Base-by-base conservation (phyloP, 371 early-diverging fungal species). In the Catenaria anguillulae region DNA sequence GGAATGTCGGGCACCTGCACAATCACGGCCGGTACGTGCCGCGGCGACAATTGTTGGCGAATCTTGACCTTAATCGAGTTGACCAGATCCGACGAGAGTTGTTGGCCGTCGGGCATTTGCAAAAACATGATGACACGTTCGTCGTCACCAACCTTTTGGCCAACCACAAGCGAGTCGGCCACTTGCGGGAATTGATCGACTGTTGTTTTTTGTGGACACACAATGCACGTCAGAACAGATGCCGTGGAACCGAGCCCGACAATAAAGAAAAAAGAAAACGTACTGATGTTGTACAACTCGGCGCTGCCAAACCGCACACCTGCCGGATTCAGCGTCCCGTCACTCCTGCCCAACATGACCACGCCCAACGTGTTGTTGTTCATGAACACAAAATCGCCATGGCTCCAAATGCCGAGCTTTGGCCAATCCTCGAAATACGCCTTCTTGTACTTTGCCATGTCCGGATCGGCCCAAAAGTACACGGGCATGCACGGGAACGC, bases 401-500 rank as follows among this genome's bases (percentile, higher is more conserved):
- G 96, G 71, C 88, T 88, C 97, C 97, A 97, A 29, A 90, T 81
- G 10, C 40, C 40, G 5, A 10, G 40, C 55, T 77, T 74, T 3
- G 79, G 75, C 68, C 87, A 90, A 54, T 85, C 78, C 42, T 78
- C 79, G 78, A 97, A 97, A 73, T 97, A 97, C 0, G 97, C 91
- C 19, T 73, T 70, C 64, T 68, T 77, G 75, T 97, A 97, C 70
- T 88, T 88, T 59, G 72, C 64, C 63, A 82, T 74, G 24, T 71
- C 75, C 0, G 73, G 68, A 65, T 91, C 93, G 67, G 91, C 86
- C 80, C 87, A 90, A 70, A 93, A 95, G 62, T 74, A 82, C 0
- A 93, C 88, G n/a, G 97, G 97, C 97, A 96, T 95, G 70, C 86
- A 88, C 2, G 97, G 97, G 83, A 97, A 95, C 5, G 93, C 87